Conservation (phyloP, 169 alveolate genomes). For the Eimeria zaria region DNA sequence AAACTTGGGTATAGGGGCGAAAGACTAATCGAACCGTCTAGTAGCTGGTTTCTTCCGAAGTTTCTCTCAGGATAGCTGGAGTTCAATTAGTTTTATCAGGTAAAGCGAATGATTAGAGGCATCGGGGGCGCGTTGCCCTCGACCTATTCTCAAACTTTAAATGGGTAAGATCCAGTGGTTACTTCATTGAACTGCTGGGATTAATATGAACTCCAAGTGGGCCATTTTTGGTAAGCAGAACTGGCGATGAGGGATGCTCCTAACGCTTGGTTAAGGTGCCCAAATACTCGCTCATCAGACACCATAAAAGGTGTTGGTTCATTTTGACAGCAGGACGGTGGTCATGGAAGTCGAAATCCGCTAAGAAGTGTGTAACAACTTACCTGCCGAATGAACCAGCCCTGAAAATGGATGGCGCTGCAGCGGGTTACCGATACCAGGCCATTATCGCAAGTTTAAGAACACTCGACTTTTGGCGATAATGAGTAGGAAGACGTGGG, state of each 20-base stretch:
- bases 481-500: background rate
- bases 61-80: constrained; percentile 97
- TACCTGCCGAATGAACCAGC: constrained; percentile 96
- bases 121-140: constrained; percentile 91
- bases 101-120: constrained; percentile 96
- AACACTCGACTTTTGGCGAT: too few relatives aligned
- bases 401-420: constrained; percentile 98
- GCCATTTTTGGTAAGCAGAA: constrained; percentile 97
- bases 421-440: constrained; percentile 79
- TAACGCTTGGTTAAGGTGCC: constrained; percentile 97
- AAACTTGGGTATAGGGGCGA: constrained; percentile 97
- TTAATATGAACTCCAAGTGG: constrained; percentile 95
- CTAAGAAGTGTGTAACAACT: constrained; percentile 97
- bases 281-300: constrained; percentile 95
- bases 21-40: constrained; percentile 97
- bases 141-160: constrained; percentile 90
- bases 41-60: constrained; percentile 98
- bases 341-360: constrained; percentile 97
- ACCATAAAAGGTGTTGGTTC: constrained; percentile 96
- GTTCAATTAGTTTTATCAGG: constrained; percentile 93
- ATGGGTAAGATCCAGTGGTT: constrained; percentile 27
- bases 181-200: constrained; percentile 87
- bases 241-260: constrained; percentile 94
- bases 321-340: constrained; percentile 95
- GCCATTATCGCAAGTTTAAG: too few relatives aligned